Base-by-base conservation (phyloP, 148 eudicot species). In the Drosera capensis region DNA sequence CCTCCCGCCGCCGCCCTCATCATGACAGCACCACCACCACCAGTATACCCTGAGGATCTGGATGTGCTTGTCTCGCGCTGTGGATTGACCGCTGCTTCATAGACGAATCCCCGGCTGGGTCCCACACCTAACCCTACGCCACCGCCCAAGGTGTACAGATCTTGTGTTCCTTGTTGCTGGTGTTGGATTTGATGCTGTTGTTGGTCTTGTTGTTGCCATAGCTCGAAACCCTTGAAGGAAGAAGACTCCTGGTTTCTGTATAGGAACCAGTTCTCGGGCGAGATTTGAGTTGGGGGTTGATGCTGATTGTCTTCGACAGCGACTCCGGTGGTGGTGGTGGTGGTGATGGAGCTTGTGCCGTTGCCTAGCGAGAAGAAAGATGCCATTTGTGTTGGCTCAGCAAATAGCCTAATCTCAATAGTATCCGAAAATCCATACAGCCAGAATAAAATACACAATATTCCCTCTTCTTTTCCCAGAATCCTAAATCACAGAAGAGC, bases 291-390 rank as follows among this genome's bases (percentile, higher is more conserved):
- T 19, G 21, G 46, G 46, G 45, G 43, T 30, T 22, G n/a, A n/a
- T n/a, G n/a, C n/a, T n/a, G 26, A 8, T 15, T 28, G 18, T 13
- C 46, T 29, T 17, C 45, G 16, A 21, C 42, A 2, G 4, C 26
- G 19, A 3, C 41, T 0, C 13, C 38, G 19, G 0, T 20, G 17
- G 14, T 35, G 7, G 35, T 6, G 49, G 3, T 4, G 30, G 24
- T 26, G 6, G 9, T 5, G 18, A 9, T n/a, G 23, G 41, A 11
- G 16, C 36, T 44, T 15, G 5, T 19, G 7, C 26, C 49, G 2
- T 6, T 18, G 25, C 42, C 54, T 38, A 56, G 23, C 13, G 68
- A 57, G 56, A 62, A 52, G 51, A 62, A 51, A 7, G 54, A 47
- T 17, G 62, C 63, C 68, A 68, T 67, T 41, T 41, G n/a, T 16